Evolutionary conservation across 768 basidiomycete species (phyloP).

Genomic region (Termitomyces sp.): DNA sequence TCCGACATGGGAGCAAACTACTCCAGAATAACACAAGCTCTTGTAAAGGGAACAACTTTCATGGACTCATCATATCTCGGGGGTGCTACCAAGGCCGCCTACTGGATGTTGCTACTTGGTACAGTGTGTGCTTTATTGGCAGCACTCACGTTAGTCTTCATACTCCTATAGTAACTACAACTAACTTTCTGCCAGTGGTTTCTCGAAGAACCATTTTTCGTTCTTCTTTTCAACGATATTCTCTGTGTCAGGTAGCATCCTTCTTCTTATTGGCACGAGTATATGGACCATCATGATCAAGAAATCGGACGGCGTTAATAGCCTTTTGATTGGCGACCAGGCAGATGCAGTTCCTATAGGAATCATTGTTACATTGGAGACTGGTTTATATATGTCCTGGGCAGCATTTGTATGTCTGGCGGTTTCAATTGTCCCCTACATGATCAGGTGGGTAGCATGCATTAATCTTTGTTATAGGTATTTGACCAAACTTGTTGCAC

Average conservation of each 20-base stretch:
- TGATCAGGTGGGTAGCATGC: constrained; percentile 59
- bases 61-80: constrained; percentile 62
- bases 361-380: constrained; percentile 60
- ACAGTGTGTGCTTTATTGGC: constrained; percentile 67
- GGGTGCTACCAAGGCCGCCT: constrained; percentile 63
- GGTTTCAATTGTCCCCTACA: constrained; percentile 69
- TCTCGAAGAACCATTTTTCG: constrained; percentile 60
- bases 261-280: constrained; percentile 66
- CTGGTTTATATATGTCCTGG: constrained; percentile 69
- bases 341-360: constrained; percentile 47
- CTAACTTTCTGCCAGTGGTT: constrained; percentile 46
- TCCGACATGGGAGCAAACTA: constrained; percentile 71
- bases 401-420: constrained; percentile 68
- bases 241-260: constrained; percentile 56
- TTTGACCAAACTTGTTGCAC: not conserved
- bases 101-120: constrained; percentile 73
- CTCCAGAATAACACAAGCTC: constrained; percentile 48
- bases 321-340: constrained; percentile 38
- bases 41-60: constrained; percentile 56
- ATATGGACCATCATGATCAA: constrained; percentile 80
- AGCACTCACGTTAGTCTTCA: constrained; percentile 56
- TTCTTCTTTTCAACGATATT: constrained; percentile 69
- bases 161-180: constrained; percentile 10
- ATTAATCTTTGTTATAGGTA: not conserved
- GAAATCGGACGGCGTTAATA: constrained; percentile 60